These are phyloP conservation scores for Zelopaecilomyces penicillatus DNA, from an alignment of 2,329 filamentous ascomycete genomes.

Conservation along the genomic window DNA sequence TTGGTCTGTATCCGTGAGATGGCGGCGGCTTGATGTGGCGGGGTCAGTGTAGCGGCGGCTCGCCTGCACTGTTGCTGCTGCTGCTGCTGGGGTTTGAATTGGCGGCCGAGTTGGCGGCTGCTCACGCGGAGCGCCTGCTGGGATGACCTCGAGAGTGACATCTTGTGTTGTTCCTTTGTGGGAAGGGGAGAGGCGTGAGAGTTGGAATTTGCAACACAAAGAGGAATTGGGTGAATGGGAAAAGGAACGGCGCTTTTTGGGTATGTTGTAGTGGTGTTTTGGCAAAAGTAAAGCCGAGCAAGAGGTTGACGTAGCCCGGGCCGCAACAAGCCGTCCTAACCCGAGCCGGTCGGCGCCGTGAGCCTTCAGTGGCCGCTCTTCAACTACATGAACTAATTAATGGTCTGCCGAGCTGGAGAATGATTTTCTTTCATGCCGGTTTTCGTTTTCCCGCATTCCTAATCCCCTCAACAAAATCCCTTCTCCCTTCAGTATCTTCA, in stretches of 20 bases:
- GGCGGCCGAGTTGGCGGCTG: conserved; percentile 23
- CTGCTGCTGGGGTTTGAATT: conserved; percentile 21
- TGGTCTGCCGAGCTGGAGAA: not conserved
- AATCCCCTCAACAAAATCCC: not conserved
- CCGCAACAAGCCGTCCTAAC: conserved; percentile 39
- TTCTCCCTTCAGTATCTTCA: not conserved
- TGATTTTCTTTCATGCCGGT: not conserved
- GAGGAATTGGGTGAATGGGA: not conserved
- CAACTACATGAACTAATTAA: too few species aligned
- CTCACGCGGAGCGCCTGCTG: conserved; percentile 35
- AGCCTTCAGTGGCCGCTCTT: conserved; percentile 7
- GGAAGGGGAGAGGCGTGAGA: too few species aligned
- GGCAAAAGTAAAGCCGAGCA: conserved; percentile 3
- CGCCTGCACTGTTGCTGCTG: conserved; percentile 22
- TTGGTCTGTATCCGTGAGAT: conserved; percentile 71
- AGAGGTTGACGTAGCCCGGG: conserved; percentile 11
- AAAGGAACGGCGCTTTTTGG: not conserved
- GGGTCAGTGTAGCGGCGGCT: conserved; percentile 65
- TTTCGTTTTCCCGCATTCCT: not conserved
- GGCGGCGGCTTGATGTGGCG: conserved; percentile 71
- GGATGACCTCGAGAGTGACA: conserved; percentile 41
- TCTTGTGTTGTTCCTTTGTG: conserved; percentile 24
- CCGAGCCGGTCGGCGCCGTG: conserved; percentile 15
- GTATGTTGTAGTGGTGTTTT: not conserved
- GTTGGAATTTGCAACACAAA: not conserved